A percentile compares a stretch with the other conserved stretches of the same genome.
Conservation (phyloP, 352 stramenopile species). For the Globisporangium carolinianum region DNA sequence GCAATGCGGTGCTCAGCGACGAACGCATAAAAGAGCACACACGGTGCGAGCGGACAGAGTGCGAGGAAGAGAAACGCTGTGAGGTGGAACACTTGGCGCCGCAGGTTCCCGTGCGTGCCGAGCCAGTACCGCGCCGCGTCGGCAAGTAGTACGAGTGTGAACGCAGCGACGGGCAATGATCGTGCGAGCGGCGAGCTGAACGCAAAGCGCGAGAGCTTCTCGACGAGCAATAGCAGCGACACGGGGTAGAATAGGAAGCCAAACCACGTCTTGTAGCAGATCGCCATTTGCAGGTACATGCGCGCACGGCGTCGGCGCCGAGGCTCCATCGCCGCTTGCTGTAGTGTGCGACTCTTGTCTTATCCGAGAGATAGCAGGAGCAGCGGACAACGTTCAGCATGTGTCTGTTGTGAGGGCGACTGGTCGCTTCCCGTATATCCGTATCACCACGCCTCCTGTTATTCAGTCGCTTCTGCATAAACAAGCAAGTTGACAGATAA, state of each 20-base stretch:
- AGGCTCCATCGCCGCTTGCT: constrained; percentile 13
- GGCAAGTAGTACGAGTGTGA: constrained; percentile 34
- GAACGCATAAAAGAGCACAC: constrained; percentile 45
- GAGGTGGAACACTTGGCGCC: constrained; percentile 51
- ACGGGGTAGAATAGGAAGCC: constrained; percentile 54
- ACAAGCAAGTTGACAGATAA: too few relatives aligned
- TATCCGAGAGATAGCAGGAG: background rate
- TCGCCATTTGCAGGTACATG: constrained; percentile 48
- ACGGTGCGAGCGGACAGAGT: constrained; percentile 46
- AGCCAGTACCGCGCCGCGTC: constrained; percentile 53
- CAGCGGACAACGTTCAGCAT: too few relatives aligned
- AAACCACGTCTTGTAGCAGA: constrained; percentile 52
- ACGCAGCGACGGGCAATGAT: constrained; percentile 31
- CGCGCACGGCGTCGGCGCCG: constrained; percentile 26
- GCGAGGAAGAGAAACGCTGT: constrained; percentile 66
- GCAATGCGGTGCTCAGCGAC: constrained; percentile 39
- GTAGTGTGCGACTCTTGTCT: background rate
- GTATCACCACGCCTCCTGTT: too few relatives aligned
- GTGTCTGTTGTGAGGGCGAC: background rate
- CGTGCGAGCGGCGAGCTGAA: constrained; percentile 39
- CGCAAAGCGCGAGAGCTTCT: constrained; percentile 37
- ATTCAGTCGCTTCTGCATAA: background rate
- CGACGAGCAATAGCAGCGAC: constrained; percentile 42
- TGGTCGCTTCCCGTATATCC: background rate
- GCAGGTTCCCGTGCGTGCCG: constrained; percentile 47